Conservation (phyloP, 129 eudicot genomes). For the Silybum marianum region DNA sequence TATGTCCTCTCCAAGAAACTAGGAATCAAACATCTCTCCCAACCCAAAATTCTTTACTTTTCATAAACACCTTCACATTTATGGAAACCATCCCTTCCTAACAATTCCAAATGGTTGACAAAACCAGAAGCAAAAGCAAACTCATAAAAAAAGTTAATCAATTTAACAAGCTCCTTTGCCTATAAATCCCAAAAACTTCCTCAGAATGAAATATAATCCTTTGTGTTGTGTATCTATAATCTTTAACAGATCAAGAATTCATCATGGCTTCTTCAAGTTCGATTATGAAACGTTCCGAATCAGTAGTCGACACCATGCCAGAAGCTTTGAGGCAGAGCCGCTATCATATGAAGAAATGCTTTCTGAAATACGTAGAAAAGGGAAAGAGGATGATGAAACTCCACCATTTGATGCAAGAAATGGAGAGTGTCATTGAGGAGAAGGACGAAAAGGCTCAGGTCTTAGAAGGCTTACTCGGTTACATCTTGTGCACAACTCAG, state of each 20-base stretch:
- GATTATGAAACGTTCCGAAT: constrained; percentile 65
- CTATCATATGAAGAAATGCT: constrained; percentile 91
- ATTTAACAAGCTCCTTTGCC: not conserved
- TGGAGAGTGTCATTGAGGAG: constrained; percentile 74
- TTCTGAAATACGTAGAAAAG: constrained; percentile 63
- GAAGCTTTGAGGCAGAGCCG: constrained; percentile 94
- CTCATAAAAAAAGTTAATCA: constrained; percentile 7
- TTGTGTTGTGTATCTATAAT: constrained; percentile 1
- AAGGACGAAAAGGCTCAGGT: constrained; percentile 63
- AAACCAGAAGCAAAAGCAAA: constrained; percentile 46
- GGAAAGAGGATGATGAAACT: constrained; percentile 87
- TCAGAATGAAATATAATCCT: not conserved
- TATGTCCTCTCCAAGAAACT: constrained; percentile 27
- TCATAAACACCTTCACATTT: constrained; percentile 20
- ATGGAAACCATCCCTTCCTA: constrained; percentile 25
- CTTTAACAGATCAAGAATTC: constrained; percentile 13
- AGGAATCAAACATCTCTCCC: constrained; percentile 32
- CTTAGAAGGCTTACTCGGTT: constrained; percentile 85
- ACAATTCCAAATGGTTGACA: constrained; percentile 36
- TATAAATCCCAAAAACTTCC: constrained; percentile 40
- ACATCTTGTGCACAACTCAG: constrained; percentile 91
- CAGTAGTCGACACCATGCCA: constrained; percentile 80
- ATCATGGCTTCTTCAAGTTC: constrained; percentile 57
- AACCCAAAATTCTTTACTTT: constrained; percentile 52
- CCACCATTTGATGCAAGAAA: constrained; percentile 72